Conservation (phyloP, 768 basidiomycete species). For the Suillus discolor region DNA sequence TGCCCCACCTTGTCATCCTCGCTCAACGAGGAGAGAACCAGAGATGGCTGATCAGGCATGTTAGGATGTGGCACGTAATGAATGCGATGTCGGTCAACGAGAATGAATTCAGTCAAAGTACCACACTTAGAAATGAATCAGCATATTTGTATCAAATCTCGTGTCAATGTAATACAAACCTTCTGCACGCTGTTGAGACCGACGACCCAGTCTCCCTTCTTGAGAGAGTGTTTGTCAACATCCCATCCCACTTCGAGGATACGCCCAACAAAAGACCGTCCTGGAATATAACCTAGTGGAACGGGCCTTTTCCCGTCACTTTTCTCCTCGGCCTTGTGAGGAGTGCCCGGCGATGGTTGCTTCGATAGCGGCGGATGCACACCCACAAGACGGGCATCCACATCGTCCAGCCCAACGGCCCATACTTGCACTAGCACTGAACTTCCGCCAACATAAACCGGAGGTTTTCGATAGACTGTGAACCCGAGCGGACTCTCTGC, state of each 20-base stretch:
- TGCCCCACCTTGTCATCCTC: conserved; percentile 14
- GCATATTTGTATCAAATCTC: conserved; percentile 19
- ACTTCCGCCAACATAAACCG: conserved; percentile 65
- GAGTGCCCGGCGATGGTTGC: conserved; percentile 17
- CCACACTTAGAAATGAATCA: conserved; percentile 57
- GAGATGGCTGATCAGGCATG: conserved; percentile 32
- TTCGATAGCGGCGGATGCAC: conserved; percentile 31
- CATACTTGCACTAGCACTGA: conserved; percentile 86
- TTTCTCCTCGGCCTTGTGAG: conserved; percentile 29
- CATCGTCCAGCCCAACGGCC: conserved; percentile 80
- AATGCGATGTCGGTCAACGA: conserved; percentile 77
- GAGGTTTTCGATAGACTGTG: conserved; percentile 72
- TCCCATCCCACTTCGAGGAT: conserved; percentile 83
- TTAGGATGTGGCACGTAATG: conserved; percentile 71
- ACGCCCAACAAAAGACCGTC: conserved; percentile 83
- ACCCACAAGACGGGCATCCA: conserved; percentile 70
- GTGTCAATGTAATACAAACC: conserved; percentile 46
- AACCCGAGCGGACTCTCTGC: conserved; percentile 54
- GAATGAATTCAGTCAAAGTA: conserved; percentile 86
- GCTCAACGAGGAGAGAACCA: conserved; percentile 16
- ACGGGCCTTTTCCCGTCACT: conserved; percentile 20
- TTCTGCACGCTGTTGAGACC: conserved; percentile 80
- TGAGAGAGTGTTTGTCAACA: conserved; percentile 48
- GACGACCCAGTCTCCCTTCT: conserved; percentile 85
- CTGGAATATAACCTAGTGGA: conserved; percentile 77